Percentiles rank a stretch among this genome's conserved stretches.
Evolutionary conservation across 208 protist species (phyloP).

Genomic region (Trypanosoma boissoni): DNA sequence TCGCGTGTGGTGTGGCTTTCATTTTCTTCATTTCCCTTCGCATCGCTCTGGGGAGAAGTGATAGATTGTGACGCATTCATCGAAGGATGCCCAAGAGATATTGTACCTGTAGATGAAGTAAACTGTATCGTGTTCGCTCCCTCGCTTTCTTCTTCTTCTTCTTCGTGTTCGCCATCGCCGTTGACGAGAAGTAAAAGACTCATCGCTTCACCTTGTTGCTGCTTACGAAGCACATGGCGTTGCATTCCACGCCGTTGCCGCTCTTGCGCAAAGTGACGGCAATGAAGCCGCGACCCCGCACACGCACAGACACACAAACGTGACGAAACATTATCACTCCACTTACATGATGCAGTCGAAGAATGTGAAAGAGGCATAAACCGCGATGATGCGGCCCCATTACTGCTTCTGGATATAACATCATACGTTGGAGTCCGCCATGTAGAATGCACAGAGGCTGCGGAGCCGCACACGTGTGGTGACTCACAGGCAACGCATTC

Average conservation of each 20-base stretch:
- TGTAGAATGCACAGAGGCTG: too few species aligned
- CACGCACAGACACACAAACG: too few species aligned
- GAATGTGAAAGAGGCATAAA: too few species aligned
- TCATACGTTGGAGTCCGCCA: constrained; percentile 56
- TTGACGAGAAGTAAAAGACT: neutral
- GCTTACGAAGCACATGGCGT: constrained; percentile 35
- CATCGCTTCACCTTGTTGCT: neutral
- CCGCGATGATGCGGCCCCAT: constrained; percentile 2
- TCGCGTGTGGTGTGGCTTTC: too few species aligned
- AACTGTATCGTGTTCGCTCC: neutral
- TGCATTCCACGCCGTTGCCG: too few species aligned
- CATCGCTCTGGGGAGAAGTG: too few species aligned
- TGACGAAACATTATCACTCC: too few species aligned
- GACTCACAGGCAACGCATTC: too few species aligned
- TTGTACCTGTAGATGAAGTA: neutral
- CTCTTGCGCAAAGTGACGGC: constrained; percentile 64
- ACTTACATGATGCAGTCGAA: neutral
- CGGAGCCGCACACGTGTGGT: constrained; percentile 5
- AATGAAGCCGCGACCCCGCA: constrained; percentile 36
- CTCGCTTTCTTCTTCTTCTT: constrained; percentile 3
- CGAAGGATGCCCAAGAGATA: too few species aligned
- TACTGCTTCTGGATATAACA: constrained; percentile 59
- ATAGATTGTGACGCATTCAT: too few species aligned
- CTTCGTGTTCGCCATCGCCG: constrained; percentile 12
- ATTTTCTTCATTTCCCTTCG: too few species aligned